Evolutionary conservation across 805 yeast genomes (phyloP).

Genomic region (Nakazawaea wyomingensis): DNA sequence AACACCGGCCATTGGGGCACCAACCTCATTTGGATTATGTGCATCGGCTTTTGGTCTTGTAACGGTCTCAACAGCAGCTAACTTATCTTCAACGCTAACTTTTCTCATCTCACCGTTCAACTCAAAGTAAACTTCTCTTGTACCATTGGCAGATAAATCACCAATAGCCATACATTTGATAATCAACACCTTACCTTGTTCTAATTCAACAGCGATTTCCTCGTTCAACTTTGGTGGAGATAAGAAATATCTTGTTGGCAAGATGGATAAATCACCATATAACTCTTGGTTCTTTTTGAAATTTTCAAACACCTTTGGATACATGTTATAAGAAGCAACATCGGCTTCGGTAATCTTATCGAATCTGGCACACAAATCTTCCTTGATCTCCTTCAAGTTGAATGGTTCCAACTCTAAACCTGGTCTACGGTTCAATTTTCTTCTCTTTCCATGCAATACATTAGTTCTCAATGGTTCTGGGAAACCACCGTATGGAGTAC

Average conservation of each 20-base stretch:
- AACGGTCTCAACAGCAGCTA: slow-evolving; percentile 77
- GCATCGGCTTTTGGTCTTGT: slow-evolving; percentile 89
- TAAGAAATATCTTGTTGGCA: slow-evolving; percentile 89
- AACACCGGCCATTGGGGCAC: slow-evolving; percentile 99
- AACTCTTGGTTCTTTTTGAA: slow-evolving; percentile 67
- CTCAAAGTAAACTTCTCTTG: slow-evolving; percentile 95
- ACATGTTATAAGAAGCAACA: slow-evolving; percentile 95
- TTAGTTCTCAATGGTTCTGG: slow-evolving; percentile 97
- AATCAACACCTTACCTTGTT: slow-evolving; percentile 90
- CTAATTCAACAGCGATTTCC: slow-evolving; percentile 84
- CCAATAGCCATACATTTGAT: slow-evolving; percentile 91
- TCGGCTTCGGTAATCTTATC: slow-evolving; percentile 81
- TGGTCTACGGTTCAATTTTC: slow-evolving; percentile 84
- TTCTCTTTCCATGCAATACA: slow-evolving; percentile 86
- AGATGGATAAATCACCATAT: slow-evolving; percentile 89
- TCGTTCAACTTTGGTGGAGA: slow-evolving; percentile 84
- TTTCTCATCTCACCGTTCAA: slow-evolving; percentile 98
- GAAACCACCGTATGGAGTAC: slow-evolving; percentile 99
- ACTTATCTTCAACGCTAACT: slow-evolving; percentile 85
- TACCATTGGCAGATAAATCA: slow-evolving; percentile 84
- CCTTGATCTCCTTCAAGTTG: slow-evolving; percentile 65
- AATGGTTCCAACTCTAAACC: slow-evolving; percentile 87
- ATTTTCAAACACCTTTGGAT: slow-evolving; percentile 94
- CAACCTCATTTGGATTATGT: slow-evolving; percentile 84
- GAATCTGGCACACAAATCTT: slow-evolving; percentile 71